phyloP scores from a whole-genome alignment of 495 filamentous ascomycete species.

The Lasiosphaeriaceae sp. region DNA sequence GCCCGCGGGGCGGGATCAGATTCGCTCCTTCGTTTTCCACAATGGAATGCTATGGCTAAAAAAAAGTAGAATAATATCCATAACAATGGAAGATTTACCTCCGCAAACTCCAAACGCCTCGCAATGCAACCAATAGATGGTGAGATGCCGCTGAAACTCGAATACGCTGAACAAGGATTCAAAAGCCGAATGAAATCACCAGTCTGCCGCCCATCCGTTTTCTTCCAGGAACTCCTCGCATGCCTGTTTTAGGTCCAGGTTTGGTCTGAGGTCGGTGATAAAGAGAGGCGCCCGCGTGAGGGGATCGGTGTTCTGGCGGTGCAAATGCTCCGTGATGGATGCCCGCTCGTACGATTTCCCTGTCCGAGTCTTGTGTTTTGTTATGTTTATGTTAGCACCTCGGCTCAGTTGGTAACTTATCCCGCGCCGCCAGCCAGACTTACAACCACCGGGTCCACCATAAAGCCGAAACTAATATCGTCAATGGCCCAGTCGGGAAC shows the following conservation, averaged over 20 bases:
- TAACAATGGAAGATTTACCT: too few relatives aligned
- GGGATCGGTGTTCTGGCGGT: slow-evolving; percentile 70
- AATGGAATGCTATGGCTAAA: too few relatives aligned
- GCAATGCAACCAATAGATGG: too few relatives aligned
- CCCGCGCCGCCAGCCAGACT: too few relatives aligned
- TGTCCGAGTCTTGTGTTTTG: slow-evolving; percentile 80
- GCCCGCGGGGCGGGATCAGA: not conserved
- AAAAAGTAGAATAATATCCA: too few relatives aligned
- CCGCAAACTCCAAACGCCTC: too few relatives aligned
- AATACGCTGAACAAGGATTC: too few relatives aligned
- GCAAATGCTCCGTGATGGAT: slow-evolving; percentile 82
- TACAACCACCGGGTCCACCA: slow-evolving; percentile 87
- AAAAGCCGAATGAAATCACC: slow-evolving; percentile 41
- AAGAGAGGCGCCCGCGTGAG: slow-evolving; percentile 72
- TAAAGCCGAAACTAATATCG: slow-evolving; percentile 83
- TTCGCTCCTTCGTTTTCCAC: not conserved
- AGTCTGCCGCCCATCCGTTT: slow-evolving; percentile 95
- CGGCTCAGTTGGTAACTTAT: too few relatives aligned
- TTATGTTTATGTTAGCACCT: too few relatives aligned
- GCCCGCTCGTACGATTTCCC: slow-evolving; percentile 87
- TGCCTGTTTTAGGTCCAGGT: slow-evolving; percentile 76
- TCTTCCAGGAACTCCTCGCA: slow-evolving; percentile 78
- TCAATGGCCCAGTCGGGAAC: slow-evolving; percentile 89
- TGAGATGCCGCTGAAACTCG: too few relatives aligned
- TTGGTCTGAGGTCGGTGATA: slow-evolving; percentile 72